Evolutionary conservation across 75 land plant genomes (phyloP).

Genomic region (Selaginella tamariscina): DNA sequence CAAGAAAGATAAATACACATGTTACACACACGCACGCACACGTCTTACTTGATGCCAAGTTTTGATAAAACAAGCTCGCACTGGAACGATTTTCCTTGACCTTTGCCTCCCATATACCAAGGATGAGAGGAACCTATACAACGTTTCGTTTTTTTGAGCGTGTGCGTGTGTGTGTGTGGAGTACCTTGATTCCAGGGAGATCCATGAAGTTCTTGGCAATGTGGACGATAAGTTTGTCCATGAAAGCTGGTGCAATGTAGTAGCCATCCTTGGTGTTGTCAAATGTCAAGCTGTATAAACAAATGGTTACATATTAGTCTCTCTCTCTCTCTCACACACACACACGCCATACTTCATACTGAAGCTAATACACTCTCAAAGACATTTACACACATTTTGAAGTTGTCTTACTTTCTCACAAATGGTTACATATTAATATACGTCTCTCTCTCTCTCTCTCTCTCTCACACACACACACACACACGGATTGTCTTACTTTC

Average conservation of each 20-base stretch:
- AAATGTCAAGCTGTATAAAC: constrained; percentile 32
- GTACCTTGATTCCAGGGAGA: constrained; percentile 75
- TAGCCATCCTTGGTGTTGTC: constrained; percentile 80
- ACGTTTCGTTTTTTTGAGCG: neutral
- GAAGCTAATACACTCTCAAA: no score
- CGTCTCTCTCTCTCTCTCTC: no score
- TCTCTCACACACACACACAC: no score
- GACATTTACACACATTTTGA: no score
- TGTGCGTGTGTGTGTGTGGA: no score
- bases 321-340: no score
- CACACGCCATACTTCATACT: no score
- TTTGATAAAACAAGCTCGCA: constrained; percentile 85
- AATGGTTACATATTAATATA: no score
- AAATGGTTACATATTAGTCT: no score
- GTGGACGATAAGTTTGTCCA: constrained; percentile 90
- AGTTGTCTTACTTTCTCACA: no score
- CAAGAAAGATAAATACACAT: neutral
- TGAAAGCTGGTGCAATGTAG: constrained; percentile 97
- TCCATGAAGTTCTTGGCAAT: constrained; percentile 83
- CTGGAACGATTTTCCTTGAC: constrained; percentile 94
- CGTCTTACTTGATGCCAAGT: constrained; percentile 81
- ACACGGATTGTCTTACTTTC: constrained; percentile 61
- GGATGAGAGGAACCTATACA: constrained; percentile 61
- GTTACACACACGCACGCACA: neutral
- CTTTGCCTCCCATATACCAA: constrained; percentile 96